These are phyloP conservation scores for Elongisporangium anandrum DNA, from an alignment of 352 stramenopile genomes.

Conservation along the genomic window DNA sequence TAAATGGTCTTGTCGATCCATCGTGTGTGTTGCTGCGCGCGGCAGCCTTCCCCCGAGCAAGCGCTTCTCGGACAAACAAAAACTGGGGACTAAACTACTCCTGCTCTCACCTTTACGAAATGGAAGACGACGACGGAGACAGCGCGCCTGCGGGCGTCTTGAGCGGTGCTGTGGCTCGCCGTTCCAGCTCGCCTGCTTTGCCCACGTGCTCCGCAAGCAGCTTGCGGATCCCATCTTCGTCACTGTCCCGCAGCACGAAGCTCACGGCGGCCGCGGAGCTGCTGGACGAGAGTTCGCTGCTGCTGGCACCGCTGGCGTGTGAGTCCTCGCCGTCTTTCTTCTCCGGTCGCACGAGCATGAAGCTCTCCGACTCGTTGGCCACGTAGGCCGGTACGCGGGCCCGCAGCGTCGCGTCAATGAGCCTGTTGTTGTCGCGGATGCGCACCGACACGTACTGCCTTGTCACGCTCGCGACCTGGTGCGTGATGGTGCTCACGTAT, in stretches of 20 bases:
- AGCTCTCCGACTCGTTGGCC: conserved; percentile 59
- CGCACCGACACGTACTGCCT: conserved; percentile 75
- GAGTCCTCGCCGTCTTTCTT: conserved; percentile 20
- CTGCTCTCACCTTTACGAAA: not conserved
- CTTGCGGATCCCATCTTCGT: conserved; percentile 28
- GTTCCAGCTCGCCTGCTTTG: not conserved
- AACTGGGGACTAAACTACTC: not conserved
- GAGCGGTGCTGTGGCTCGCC: not conserved
- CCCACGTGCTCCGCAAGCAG: conserved; percentile 13
- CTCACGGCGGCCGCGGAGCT: conserved; percentile 7
- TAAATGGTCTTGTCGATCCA: not conserved
- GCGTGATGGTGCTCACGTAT: conserved; percentile 82
- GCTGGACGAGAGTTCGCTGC: not conserved
- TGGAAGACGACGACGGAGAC: not conserved
- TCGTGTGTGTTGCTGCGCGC: not conserved
- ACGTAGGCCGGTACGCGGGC: conserved; percentile 65
- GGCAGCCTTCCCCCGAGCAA: not conserved
- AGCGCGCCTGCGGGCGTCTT: not conserved
- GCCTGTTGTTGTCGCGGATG: conserved; percentile 78
- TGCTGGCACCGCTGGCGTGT: conserved; percentile 5
- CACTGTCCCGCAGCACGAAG: conserved; percentile 37
- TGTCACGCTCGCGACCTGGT: conserved; percentile 80
- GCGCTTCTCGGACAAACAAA: not conserved
- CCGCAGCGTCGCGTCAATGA: conserved; percentile 70
- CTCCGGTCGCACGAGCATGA: conserved; percentile 61